Base-by-base conservation (phyloP, 2,329 filamentous ascomycete species). In the Aspergillus sp. region DNA sequence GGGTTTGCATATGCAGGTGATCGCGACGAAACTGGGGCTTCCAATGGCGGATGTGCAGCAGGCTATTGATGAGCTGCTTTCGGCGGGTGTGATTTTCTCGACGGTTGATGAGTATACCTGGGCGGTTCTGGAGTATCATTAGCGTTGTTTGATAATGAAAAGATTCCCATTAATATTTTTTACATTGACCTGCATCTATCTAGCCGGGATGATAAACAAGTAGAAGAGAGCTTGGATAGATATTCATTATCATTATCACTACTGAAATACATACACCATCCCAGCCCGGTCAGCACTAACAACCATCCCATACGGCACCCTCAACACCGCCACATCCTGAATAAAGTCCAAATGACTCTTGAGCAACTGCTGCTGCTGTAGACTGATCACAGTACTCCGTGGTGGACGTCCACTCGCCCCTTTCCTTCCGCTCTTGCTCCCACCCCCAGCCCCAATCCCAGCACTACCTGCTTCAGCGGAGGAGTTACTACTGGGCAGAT, bases 21-120 rank as follows among this genome's bases (percentile, higher is more conserved):
- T 98, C 58, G 83, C 86, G 9, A 75, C 76, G 43, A 76, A 79
- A 49, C 75, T 85, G 15, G 76, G 80, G 6, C 70, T 96, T 70
- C 76, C 84, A 7, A 70, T 83, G 25, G 76, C 76, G 22, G 88
- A 94, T 41, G 86, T 93, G 12, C 73, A 84, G 57, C 81, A 78
- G 45, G 90, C 83, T n/a, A 82, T 86, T 7, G 88, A 95, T 59
- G 90, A 97, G 69, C 69, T 98, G 61, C 69, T 89, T 39, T 75
- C 75, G 2, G 71, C 81, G 47, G 88, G 90, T 25, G 64, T 88
- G 58, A 88, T 95, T 55, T 98, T 89, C 71, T 88, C 89, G 23
- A 98, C 94, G 7, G 79, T 95, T 48, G 90, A 97, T 69, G 91
- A 97, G 61, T 80, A 88, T 68, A 97, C 91, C 1, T 97, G 88